Evolutionary conservation across 1,284 basidiomycete species (phyloP).

Genomic region (Peniophora sp.): DNA sequence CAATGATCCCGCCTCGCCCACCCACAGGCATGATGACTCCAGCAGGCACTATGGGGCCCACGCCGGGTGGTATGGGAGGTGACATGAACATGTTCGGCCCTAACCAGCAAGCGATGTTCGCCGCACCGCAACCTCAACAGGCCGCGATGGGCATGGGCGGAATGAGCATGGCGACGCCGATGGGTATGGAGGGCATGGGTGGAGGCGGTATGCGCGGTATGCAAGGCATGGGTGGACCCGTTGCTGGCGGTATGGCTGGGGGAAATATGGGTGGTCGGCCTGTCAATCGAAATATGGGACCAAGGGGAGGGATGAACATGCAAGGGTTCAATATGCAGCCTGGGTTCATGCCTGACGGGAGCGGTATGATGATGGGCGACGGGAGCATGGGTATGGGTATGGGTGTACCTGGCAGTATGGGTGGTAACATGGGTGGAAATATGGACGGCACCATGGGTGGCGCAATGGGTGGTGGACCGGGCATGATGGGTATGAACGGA

Average conservation of each 20-base stretch:
- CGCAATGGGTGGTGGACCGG: constrained; percentile 20
- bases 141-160: constrained; percentile 20
- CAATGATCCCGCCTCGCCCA: constrained; percentile 5
- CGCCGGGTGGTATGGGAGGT: constrained; percentile 4
- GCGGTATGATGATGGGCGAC: constrained; percentile 7
- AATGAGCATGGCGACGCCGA: constrained; percentile 18
- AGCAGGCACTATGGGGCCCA: constrained; percentile 8
- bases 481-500: constrained; percentile 17
- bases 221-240: constrained; percentile 13
- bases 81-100: constrained; percentile 9
- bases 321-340: constrained; percentile 1
- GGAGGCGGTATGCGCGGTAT: constrained; percentile 8
- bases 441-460: too few relatives aligned
- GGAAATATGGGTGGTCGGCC: constrained; percentile 13
- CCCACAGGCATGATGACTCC: constrained; percentile 15
- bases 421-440: constrained; percentile 18
- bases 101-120: constrained; percentile 30
- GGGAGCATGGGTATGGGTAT: constrained; percentile 23
- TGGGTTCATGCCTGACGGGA: constrained; percentile 3
- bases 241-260: constrained; percentile 9
- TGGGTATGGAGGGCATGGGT: constrained; percentile 13
- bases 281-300: constrained; percentile 7
- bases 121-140: too few relatives aligned
- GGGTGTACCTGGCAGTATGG: constrained; percentile 19
- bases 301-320: constrained; percentile 11